Conservation (phyloP, 345 rosid species). For the Brassica incana region DNA sequence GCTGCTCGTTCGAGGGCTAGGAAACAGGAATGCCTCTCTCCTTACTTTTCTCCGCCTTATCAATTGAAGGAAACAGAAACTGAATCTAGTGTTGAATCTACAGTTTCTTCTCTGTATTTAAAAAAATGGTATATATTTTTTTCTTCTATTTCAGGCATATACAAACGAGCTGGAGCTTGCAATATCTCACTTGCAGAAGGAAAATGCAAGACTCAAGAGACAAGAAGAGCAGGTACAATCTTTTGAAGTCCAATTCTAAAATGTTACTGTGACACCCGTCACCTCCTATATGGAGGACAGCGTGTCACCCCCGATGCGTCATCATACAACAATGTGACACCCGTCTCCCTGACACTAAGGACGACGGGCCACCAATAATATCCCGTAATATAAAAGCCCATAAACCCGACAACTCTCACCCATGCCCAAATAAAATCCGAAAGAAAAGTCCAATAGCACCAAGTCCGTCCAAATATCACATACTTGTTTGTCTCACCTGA, state of each 20-base stretch:
- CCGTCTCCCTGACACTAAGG: no score
- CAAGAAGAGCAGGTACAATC: slow-evolving; percentile 59
- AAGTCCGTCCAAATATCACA: no score
- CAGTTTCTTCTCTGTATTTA: not conserved
- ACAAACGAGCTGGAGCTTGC: slow-evolving; percentile 58
- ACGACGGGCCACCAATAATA: no score
- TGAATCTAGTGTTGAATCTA: not conserved
- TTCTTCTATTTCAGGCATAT: slow-evolving; percentile 54
- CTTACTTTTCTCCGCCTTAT: not conserved
- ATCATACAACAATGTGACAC: no score
- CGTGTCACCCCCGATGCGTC: no score
- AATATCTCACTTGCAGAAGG: slow-evolving; percentile 47
- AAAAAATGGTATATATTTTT: not conserved
- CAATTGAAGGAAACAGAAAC: not conserved
- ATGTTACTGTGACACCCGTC: no score
- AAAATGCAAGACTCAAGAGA: slow-evolving; percentile 62
- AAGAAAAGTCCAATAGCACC: no score
- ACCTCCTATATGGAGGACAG: no score
- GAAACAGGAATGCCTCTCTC: slow-evolving; percentile 54
- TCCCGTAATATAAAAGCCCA: no score
- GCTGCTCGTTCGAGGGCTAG: slow-evolving; percentile 87
- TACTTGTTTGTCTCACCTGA: no score
- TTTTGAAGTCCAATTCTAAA: not conserved
- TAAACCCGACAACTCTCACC: no score
- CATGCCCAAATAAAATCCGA: no score